A percentile compares a stretch with the other conserved stretches of the same genome.
These are phyloP conservation scores for Cordyceps farinosa DNA, from an alignment of 2,329 filamentous ascomycete species.

Conservation along the genomic window DNA sequence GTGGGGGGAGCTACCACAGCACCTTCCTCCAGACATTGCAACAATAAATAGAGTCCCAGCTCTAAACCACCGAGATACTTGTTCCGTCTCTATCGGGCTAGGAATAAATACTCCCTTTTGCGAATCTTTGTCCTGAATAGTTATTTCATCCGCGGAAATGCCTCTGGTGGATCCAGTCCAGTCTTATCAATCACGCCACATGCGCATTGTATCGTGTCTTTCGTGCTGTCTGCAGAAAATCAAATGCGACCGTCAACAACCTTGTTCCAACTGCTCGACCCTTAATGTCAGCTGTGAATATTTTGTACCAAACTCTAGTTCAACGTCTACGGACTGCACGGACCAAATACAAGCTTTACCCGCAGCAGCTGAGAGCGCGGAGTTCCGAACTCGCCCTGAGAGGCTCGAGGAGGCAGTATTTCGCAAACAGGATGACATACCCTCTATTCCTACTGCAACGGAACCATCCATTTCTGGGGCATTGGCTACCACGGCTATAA, in stretches of 20 bases:
- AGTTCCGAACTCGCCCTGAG: background rate
- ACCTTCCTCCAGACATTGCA: too few relatives aligned
- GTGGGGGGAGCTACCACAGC: too few relatives aligned
- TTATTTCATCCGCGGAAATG: background rate
- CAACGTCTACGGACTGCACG: background rate
- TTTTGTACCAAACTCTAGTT: background rate
- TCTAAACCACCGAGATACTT: background rate
- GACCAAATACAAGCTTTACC: background rate
- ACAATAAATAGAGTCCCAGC: too few relatives aligned
- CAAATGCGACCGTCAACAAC: slow-evolving; percentile 7
- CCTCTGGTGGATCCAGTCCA: background rate
- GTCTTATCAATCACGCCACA: background rate
- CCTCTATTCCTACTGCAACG: background rate
- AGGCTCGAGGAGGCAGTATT: slow-evolving; percentile 4
- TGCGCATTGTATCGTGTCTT: slow-evolving; percentile 1
- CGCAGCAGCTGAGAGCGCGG: background rate
- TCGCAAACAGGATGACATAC: background rate
- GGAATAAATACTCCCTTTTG: background rate
- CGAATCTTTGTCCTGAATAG: background rate
- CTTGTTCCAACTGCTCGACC: slow-evolving; percentile 5
- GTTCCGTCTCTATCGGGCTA: background rate
- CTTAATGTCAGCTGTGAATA: background rate
- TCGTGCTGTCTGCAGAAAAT: background rate
- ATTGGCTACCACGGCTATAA: background rate
- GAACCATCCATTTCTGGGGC: background rate